These are phyloP conservation scores for Penicillium sp. DNA, from an alignment of 2,329 filamentous ascomycete species.

Conservation along the genomic window DNA sequence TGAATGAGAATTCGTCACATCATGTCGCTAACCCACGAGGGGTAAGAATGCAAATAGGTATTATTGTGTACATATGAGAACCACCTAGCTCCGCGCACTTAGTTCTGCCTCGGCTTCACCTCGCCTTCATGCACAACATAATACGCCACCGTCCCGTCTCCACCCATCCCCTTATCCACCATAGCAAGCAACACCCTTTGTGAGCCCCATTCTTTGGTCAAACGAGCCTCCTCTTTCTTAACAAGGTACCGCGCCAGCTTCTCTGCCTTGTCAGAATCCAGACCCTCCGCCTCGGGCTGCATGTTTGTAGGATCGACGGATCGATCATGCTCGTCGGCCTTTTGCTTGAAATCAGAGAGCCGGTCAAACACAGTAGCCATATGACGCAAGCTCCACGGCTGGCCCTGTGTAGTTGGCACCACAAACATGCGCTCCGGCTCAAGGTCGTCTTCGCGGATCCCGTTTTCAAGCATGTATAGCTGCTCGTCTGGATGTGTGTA, in stretches of 20 bases:
- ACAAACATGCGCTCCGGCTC: conserved; percentile 57
- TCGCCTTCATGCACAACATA: conserved; percentile 64
- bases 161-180: conserved; percentile 48
- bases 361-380: conserved; percentile 57
- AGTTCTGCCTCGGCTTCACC: conserved; percentile 65
- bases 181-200: conserved; percentile 60
- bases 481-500: conserved; percentile 67
- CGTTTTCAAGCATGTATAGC: conserved; percentile 55
- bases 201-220: conserved; percentile 42
- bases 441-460: conserved; percentile 48
- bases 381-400: conserved; percentile 57
- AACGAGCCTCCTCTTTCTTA: conserved; percentile 23
- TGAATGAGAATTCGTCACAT: conserved; percentile 20
- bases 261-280: conserved; percentile 24
- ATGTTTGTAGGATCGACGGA: conserved; percentile 5
- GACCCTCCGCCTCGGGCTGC: conserved; percentile 3
- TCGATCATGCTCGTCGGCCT: conserved; percentile 1
- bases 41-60: conserved; percentile 1
- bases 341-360: conserved; percentile 1
- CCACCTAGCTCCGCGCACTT: background rate
- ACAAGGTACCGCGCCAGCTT: conserved; percentile 35
- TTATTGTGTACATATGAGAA: conserved; percentile 2
- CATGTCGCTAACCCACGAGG: background rate
- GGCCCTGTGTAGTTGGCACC: conserved; percentile 57
- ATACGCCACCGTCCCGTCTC: conserved; percentile 63